phyloP scores from a whole-genome alignment of 176 grass and related monocot genomes.

The Lolium perenne region DNA sequence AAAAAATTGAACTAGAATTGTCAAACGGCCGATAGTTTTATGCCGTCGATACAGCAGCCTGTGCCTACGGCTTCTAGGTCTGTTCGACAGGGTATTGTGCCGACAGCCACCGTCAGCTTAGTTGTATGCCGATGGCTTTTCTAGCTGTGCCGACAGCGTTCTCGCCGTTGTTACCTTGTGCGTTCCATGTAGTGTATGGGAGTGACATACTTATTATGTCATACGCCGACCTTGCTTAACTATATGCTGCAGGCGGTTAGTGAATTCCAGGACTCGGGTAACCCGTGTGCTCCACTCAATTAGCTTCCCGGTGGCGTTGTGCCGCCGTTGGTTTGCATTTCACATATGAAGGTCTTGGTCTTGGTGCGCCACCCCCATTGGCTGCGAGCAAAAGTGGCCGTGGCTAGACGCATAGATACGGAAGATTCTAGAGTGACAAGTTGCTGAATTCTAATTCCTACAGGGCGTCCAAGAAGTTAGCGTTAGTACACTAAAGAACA shows the following conservation, averaged over 20 bases:
- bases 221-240: background rate
- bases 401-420: background rate
- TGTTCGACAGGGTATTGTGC: no score
- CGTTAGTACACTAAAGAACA: background rate
- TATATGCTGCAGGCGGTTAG: background rate
- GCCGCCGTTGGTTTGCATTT: constrained; percentile 13
- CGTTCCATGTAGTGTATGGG: no score
- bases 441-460: background rate
- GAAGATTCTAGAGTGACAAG: constrained; percentile 13
- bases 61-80: no score
- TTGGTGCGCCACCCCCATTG: background rate
- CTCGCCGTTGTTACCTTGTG: no score
- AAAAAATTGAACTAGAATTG: no score
- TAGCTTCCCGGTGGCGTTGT: background rate
- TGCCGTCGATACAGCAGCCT: no score
- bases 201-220: no score
- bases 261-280: background rate
- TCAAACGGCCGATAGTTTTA: no score
- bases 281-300: background rate
- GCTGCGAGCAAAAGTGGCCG: background rate
- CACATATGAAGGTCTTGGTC: background rate
- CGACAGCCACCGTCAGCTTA: no score
- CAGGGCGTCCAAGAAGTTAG: no score
- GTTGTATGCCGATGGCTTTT: no score
- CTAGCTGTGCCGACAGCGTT: no score